These are phyloP conservation scores for Lactarius akahatsu DNA, from an alignment of 768 basidiomycete species.

Conservation along the genomic window DNA sequence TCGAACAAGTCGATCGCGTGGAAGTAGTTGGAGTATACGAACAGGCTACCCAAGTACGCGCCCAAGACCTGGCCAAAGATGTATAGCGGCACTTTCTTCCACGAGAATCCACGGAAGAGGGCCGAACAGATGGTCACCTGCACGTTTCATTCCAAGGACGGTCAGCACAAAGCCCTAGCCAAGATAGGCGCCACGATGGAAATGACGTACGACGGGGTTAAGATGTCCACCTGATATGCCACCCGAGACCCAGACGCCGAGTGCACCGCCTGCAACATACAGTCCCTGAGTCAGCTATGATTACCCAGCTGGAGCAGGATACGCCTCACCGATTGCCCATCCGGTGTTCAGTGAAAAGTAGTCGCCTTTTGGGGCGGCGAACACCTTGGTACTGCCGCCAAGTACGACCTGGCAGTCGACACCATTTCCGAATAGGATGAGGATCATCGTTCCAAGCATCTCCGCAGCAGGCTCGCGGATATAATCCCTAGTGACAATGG, in stretches of 20 bases:
- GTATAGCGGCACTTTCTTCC: slow-evolving; percentile 74
- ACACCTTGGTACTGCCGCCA: slow-evolving; percentile 19
- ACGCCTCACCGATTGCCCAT: slow-evolving; percentile 25
- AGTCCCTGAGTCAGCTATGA: neutral
- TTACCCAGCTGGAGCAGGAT: too few relatives aligned
- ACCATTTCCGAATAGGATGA: slow-evolving; percentile 23
- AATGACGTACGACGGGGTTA: slow-evolving; percentile 35
- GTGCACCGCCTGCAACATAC: slow-evolving; percentile 45
- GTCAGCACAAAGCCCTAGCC: neutral
- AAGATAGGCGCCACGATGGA: neutral
- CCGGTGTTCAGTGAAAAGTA: slow-evolving; percentile 26
- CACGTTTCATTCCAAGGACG: neutral
- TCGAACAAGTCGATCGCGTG: slow-evolving; percentile 65
- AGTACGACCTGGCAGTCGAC: slow-evolving; percentile 24
- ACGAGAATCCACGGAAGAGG: slow-evolving; percentile 69
- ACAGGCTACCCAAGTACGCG: slow-evolving; percentile 54
- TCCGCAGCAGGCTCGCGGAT: slow-evolving; percentile 22
- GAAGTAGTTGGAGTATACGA: slow-evolving; percentile 62
- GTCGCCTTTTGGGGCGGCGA: slow-evolving; percentile 27
- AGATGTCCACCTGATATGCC: slow-evolving; percentile 70
- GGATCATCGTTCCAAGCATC: slow-evolving; percentile 20
- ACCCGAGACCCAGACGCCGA: slow-evolving; percentile 68
- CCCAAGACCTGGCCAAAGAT: slow-evolving; percentile 63
- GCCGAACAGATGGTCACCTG: slow-evolving; percentile 73
- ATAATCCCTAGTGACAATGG: neutral